phyloP scores from a whole-genome alignment of 202 grass and related monocot genomes.

The Musa balbisiana region DNA sequence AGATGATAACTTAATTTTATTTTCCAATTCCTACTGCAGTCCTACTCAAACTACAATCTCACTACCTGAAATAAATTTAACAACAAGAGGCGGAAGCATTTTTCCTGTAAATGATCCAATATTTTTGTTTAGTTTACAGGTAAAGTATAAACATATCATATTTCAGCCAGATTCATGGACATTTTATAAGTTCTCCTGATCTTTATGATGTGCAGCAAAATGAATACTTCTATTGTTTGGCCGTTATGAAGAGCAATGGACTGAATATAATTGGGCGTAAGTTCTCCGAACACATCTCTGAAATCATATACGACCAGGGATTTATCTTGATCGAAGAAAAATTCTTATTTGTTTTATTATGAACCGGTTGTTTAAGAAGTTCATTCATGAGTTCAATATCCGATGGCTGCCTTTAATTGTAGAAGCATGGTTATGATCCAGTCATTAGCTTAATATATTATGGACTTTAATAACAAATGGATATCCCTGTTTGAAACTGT shows the following conservation, averaged over 20 bases:
- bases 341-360: too few species aligned
- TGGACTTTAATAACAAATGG: too few species aligned
- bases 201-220: conserved; percentile 38
- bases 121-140: conserved; percentile 48
- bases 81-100: conserved; percentile 39
- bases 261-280: conserved; percentile 93
- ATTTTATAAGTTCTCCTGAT: conserved; percentile 7
- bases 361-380: not conserved
- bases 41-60: conserved; percentile 36
- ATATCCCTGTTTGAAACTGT: too few species aligned
- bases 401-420: too few species aligned
- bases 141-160: conserved; percentile 11
- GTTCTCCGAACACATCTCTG: conserved; percentile 9
- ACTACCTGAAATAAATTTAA: conserved; percentile 59
- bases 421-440: too few species aligned
- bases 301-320: not conserved
- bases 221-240: conserved; percentile 73
- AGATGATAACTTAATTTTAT: conserved; percentile 14
- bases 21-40: conserved; percentile 23
- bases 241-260: conserved; percentile 48
- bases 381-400: conserved; percentile 8
- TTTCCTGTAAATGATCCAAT: conserved; percentile 58
- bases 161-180: not conserved
- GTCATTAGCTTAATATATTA: too few species aligned
- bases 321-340: not conserved